Base-by-base conservation (phyloP, 2,329 filamentous ascomycete genomes). In the Aspergillus fumigatiaffinis region DNA sequence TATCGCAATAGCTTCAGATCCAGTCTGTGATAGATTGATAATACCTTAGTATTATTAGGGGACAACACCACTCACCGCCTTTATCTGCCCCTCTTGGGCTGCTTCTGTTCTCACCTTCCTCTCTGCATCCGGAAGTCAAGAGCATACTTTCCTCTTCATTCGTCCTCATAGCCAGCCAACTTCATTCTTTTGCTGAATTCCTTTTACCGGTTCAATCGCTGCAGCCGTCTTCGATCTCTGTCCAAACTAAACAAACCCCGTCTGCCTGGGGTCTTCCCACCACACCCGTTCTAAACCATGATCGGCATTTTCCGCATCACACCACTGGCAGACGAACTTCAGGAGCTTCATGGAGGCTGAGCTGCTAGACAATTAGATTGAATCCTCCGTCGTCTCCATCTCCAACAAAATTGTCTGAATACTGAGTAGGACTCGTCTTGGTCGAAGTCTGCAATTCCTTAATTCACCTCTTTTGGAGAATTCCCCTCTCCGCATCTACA, bases 331-430 rank as follows among this genome's bases (percentile, higher is more conserved):
- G 59, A 61, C 60, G 59, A 61, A 60, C 60, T 61, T 55, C 65
- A 65, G 58, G 64, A 65, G 63, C 68, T 68, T 58, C 63, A 65
- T 59, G 68, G 68, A 64, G 66, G 64, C 58, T 70, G 63, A 64
- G 54, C 54, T 53, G 60, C 46, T 53, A 26, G 38, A 56, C 44
- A 29, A 28, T 50, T 54, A 55, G 17, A 46, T 51, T 23, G 29
- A 57, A 53, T 49, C 20, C 20, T 44, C 17, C 46, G 48, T 20
- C 21, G 25, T 53, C 23, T 44, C 42, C 7, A 4, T 47, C 4
- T 17, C 10, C 23, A 23, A 23, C 21, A 23, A 14, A 44, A 5
- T 10, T 44, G 8, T 44, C 8, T 9, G 10, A 12, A 20, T 20
- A 44, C n/a, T 9, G 21, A 12, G 3, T 20, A 44, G 12, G 8